Base-by-base conservation (phyloP, 164 flowering plant genomes). In the Umbilicus rupestris region DNA sequence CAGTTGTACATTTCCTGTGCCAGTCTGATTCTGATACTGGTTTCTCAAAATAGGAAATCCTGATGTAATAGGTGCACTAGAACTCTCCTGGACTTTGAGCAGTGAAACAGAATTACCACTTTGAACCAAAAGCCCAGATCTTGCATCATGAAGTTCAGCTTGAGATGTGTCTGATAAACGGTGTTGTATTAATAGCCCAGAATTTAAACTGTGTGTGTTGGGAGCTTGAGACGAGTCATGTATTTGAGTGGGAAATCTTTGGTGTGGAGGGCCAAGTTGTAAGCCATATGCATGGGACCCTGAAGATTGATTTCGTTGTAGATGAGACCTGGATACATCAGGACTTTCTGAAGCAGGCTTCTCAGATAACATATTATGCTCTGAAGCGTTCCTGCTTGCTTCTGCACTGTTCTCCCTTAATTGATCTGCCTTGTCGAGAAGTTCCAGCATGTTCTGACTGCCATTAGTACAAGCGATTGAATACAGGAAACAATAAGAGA, bases 381-480 rank as follows among this genome's bases (percentile, higher is more conserved):
- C 82, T 72, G 85, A 76, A 66, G 90, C 68, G 68, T 77, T 73
- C n/a, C 76, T 69, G 37, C 73, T 75, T 52, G 63, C 66, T 50
- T 60, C 39, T 3, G 62, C 60, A 10, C 78, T 75, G 70, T 65
- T 73, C 33, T 85, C 90, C 75, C 74, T 80, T 66, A 86, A 78
- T 66, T 80, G 89, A 62, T 90, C 96, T 73, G 87, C 92, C 82
- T 90, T 90, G 67, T 87, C 84, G 71, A 88, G 85, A 72, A 89
- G 96, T 76, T 92, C 91, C 20, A 89, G 88, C 95, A 92, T 88
- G 77, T 92, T 84, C 76, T 85, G 90, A 78, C 96, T 92, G 84
- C 75, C 70, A 73, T 67, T 1, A 67, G 42, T 39, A 63, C 44
- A 62, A 63, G 64, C 39, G 67, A 19, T 39, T 17, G 31, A 42